Conservation (phyloP, 1,139 yeast genomes). For the Candida mesenterica region DNA sequence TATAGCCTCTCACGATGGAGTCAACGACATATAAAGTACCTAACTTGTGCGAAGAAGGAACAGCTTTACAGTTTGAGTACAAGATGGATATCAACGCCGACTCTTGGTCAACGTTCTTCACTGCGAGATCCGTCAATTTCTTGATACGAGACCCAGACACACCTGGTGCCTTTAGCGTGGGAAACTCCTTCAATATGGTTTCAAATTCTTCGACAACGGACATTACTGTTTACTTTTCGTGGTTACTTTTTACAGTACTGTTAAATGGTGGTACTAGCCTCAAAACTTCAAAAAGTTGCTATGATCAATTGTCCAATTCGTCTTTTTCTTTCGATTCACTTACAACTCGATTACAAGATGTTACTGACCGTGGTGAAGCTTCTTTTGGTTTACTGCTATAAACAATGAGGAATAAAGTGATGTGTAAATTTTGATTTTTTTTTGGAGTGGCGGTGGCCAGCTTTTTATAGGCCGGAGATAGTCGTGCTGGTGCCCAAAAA, state of each 20-base stretch:
- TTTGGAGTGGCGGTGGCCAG: no score
- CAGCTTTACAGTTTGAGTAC: constrained; percentile 67
- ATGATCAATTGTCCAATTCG: constrained; percentile 3
- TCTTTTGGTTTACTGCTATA: no score
- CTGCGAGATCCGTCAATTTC: constrained; percentile 75
- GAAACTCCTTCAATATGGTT: constrained; percentile 67
- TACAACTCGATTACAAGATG: no score
- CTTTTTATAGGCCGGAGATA: no score
- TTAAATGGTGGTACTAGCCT: neutral
- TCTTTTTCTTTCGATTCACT: no score
- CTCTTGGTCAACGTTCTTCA: constrained; percentile 63
- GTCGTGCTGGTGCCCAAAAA: no score
- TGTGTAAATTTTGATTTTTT: no score
- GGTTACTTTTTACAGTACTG: neutral
- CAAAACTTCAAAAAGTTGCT: constrained; percentile 8
- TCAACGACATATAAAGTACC: constrained; percentile 92
- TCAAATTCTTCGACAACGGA: constrained; percentile 61
- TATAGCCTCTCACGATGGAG: constrained; percentile 83
- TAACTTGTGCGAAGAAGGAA: constrained; percentile 79
- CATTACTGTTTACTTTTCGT: constrained; percentile 17
- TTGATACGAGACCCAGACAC: constrained; percentile 95
- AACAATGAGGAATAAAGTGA: no score
- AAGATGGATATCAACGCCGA: constrained; percentile 58
- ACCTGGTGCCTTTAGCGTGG: constrained; percentile 82
- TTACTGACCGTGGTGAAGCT: no score